Evolutionary conservation across 2,329 filamentous ascomycete genomes (phyloP).

Genomic region (Neofusicoccum sp.): DNA sequence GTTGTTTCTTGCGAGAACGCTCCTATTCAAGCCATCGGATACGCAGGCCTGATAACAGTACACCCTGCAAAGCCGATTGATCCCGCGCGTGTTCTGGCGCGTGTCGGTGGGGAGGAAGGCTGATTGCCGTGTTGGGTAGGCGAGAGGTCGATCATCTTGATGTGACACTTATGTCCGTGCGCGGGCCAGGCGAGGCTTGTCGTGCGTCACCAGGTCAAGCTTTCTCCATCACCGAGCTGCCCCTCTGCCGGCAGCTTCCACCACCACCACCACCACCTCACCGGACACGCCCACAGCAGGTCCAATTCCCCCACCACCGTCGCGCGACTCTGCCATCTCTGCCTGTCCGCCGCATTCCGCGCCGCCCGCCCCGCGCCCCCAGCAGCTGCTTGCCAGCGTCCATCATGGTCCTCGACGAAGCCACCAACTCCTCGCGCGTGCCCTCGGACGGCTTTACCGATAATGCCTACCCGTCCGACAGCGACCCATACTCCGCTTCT

Average conservation of each 20-base stretch:
- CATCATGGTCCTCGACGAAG: slow-evolving; percentile 44
- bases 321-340: background rate
- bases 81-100: no score
- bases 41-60: no score
- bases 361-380: background rate
- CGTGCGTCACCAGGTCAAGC: background rate
- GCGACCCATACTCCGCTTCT: slow-evolving; percentile 35
- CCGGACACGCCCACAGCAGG: background rate
- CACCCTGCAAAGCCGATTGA: no score
- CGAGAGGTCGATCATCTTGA: no score
- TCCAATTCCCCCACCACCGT: background rate
- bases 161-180: background rate
- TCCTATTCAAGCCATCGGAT: no score
- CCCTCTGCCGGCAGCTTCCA: background rate
- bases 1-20: no score
- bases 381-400: background rate
- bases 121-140: no score
- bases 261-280: background rate
- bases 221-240: no score
- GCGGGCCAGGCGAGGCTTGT: background rate
- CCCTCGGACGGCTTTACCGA: slow-evolving; percentile 31
- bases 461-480: slow-evolving; percentile 32
- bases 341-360: background rate
- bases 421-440: slow-evolving; percentile 26
- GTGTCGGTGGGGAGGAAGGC: no score